These are phyloP conservation scores for Wickerhamiella kurtzmanii DNA, from an alignment of 805 yeast species.

Conservation along the genomic window DNA sequence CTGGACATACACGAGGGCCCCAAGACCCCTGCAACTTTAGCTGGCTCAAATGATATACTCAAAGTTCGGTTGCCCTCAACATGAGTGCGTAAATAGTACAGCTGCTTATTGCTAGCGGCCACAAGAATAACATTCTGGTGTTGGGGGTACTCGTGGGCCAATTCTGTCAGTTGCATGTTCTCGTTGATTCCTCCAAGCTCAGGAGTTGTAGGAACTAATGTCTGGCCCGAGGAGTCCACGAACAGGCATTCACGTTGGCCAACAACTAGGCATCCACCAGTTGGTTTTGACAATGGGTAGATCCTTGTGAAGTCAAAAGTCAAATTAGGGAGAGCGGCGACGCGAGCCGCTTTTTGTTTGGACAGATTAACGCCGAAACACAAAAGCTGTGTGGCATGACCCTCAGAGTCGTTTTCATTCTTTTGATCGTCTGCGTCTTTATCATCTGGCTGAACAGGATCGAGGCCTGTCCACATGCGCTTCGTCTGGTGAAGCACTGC, in stretches of 20 bases:
- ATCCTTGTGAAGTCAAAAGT: slow-evolving; percentile 38
- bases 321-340: slow-evolving; percentile 65
- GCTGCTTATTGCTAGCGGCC: background rate
- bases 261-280: slow-evolving; percentile 3
- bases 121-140: background rate
- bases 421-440: too few species aligned
- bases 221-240: background rate
- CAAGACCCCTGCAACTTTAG: background rate
- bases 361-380: background rate
- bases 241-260: background rate
- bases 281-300: slow-evolving; percentile 1
- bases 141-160: background rate
- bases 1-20: background rate
- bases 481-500: slow-evolving; percentile 48
- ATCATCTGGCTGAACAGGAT: slow-evolving; percentile 29
- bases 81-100: background rate
- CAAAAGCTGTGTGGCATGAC: background rate
- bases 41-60: background rate
- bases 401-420: too few species aligned
- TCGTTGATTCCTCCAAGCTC: background rate
- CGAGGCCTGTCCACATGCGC: slow-evolving; percentile 68
- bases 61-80: background rate
- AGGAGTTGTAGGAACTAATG: background rate
- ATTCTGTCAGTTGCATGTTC: background rate
- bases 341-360: slow-evolving; percentile 28